These are phyloP conservation scores for Phylloporus gajari DNA, from an alignment of 1,284 basidiomycete genomes.

Conservation along the genomic window DNA sequence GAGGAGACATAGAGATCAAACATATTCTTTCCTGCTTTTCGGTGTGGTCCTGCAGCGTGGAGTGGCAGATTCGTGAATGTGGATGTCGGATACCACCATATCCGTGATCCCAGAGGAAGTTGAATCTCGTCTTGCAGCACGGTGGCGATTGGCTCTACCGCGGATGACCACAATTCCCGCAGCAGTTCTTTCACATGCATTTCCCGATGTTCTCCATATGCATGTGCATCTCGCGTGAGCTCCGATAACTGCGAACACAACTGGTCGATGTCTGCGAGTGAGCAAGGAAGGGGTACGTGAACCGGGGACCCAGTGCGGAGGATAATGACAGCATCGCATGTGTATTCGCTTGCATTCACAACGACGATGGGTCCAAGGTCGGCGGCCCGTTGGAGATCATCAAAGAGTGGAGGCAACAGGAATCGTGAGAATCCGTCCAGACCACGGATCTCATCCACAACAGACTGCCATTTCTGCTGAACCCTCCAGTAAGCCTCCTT, in stretches of 20 bases:
- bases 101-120: neutral
- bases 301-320: slow-evolving; percentile 15
- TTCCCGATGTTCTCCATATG: neutral
- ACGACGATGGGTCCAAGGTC: neutral
- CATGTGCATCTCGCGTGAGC: neutral
- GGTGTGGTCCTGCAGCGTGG: slow-evolving; percentile 2
- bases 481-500: too few relatives aligned
- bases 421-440: too few relatives aligned
- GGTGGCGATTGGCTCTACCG: neutral
- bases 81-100: slow-evolving; percentile 1
- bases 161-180: neutral
- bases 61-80: neutral
- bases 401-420: too few relatives aligned
- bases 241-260: neutral
- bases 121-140: slow-evolving; percentile 6
- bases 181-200: neutral
- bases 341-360: neutral
- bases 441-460: too few relatives aligned
- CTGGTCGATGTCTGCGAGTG: neutral
- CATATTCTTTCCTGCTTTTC: neutral
- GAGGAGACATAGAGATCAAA: slow-evolving; percentile 4
- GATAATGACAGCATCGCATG: slow-evolving; percentile 9
- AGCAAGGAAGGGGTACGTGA: slow-evolving; percentile 15
- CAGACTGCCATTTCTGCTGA: too few relatives aligned
- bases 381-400: too few relatives aligned